phyloP scores from a whole-genome alignment of 352 stramenopile genomes.

The Ophiocytium majus region DNA sequence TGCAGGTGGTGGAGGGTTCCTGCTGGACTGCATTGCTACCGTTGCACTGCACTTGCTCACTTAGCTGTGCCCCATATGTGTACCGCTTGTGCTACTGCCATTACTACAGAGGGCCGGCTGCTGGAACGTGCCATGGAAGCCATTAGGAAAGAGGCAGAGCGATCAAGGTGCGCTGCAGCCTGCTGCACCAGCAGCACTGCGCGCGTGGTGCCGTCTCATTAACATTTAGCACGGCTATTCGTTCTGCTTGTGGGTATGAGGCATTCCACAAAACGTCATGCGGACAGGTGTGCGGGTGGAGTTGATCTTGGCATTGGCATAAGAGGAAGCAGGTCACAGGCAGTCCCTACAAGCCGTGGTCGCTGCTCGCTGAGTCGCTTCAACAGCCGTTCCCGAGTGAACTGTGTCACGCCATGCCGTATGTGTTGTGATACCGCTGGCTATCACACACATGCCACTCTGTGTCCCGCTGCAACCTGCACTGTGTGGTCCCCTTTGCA shows the following conservation, averaged over 20 bases:
- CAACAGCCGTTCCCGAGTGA: no score
- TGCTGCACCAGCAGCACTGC: not conserved
- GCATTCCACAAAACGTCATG: not conserved
- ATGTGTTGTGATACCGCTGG: no score
- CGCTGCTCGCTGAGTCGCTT: no score
- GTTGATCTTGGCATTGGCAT: not conserved
- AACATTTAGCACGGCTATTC: not conserved
- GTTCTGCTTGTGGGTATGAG: not conserved
- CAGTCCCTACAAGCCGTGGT: no score
- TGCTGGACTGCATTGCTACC: not conserved
- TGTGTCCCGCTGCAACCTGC: no score
- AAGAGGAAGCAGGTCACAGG: no score
- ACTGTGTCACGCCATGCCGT: no score
- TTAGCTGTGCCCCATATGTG: not conserved
- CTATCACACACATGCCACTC: no score
- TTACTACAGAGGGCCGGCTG: not conserved
- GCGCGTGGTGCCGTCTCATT: not conserved
- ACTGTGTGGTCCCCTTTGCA: no score
- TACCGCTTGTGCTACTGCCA: not conserved
- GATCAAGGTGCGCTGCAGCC: not conserved
- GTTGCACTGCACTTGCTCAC: not conserved
- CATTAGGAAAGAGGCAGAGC: not conserved
- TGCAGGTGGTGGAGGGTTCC: not conserved
- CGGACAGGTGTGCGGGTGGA: not conserved
- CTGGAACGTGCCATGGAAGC: not conserved